phyloP scores from a whole-genome alignment of 2,329 filamentous ascomycete species.

The Aspergillus transmontanensis region DNA sequence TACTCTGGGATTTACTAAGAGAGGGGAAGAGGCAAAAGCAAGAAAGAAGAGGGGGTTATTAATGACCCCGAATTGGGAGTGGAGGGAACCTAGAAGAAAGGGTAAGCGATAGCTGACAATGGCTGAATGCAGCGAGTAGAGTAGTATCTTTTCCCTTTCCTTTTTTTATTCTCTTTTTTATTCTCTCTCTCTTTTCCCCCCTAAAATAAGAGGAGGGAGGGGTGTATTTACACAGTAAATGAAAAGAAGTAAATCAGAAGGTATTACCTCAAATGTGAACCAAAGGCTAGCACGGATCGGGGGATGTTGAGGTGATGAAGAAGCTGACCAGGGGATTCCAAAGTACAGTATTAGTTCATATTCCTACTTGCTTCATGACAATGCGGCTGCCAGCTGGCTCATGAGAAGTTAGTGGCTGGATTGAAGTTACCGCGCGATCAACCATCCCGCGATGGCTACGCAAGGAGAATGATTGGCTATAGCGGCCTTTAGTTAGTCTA shows the following conservation, averaged over 20 bases:
- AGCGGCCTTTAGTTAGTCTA: conserved; percentile 22
- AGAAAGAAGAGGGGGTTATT: conserved; percentile 12
- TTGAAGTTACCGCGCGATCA: conserved; percentile 42
- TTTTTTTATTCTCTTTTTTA: background rate
- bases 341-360: background rate
- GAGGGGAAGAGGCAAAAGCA: conserved; percentile 11
- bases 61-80: conserved; percentile 9
- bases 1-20: background rate
- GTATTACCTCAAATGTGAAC: background rate
- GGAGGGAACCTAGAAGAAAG: conserved; percentile 17
- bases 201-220: too few relatives aligned
- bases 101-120: conserved; percentile 15
- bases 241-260: background rate
- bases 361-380: background rate
- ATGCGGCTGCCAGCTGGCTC: conserved; percentile 32
- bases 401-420: conserved; percentile 17
- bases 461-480: conserved; percentile 27
- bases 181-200: too few relatives aligned
- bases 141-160: conserved; percentile 12
- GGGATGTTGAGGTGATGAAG: background rate
- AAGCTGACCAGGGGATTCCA: conserved; percentile 11
- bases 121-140: conserved; percentile 18
- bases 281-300: background rate
- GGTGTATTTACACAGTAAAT: background rate
- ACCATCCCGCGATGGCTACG: conserved; percentile 31